Base-by-base conservation (phyloP, 257 asterid genomes). In the Datura wrightii region DNA sequence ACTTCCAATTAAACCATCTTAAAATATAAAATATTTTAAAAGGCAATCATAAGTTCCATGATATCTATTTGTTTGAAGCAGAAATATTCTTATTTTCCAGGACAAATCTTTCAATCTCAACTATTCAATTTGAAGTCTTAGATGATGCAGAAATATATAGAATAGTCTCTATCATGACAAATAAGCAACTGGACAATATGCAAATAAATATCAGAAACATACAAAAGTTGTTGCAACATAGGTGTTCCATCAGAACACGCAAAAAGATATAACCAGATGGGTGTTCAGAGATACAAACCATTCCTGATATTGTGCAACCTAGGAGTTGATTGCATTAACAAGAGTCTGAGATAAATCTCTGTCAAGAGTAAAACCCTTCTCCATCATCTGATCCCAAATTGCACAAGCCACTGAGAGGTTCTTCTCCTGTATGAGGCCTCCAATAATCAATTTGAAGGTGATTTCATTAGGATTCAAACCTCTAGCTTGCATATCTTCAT, bases 311-410 rank as follows among this genome's bases (percentile, higher is more conserved):
- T 87, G 87, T 4, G 86, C 85, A 60, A 84, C 91, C 83, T 87
- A 90, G 13, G 90, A 80, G 78, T 86, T 90, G 85, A 93, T 90
- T 80, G 94, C 92, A 65, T 87, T 88, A 41, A 93, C 89, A 79
- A 97, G 95, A 84, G 90, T 86, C 85, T 91, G 91, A 5, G 98
- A 94, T 80, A 94, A 87, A 91, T 93, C 92, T 84, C 90, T 88
- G 71, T 97, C 97, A 84, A 95, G 98, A 6, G 98, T 91, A 88
- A 92, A 95, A 44, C 99, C 99, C 88, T 90, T 93, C 89, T 90
- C 98, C 98, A 97, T 94, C 98, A 97, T 95, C 72, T 89, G 93
- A 87, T 95, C 98, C 99, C 99, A 97, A 54, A 95, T 86, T 58
- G 90, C 88, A 90, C 94, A 91, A 74, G 99, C 99, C 91, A 86